A percentile compares a stretch with the other conserved stretches of the same genome.
These are phyloP conservation scores for Colletotrichum limetticola DNA, from an alignment of 2,329 filamentous ascomycete species.

Conservation along the genomic window DNA sequence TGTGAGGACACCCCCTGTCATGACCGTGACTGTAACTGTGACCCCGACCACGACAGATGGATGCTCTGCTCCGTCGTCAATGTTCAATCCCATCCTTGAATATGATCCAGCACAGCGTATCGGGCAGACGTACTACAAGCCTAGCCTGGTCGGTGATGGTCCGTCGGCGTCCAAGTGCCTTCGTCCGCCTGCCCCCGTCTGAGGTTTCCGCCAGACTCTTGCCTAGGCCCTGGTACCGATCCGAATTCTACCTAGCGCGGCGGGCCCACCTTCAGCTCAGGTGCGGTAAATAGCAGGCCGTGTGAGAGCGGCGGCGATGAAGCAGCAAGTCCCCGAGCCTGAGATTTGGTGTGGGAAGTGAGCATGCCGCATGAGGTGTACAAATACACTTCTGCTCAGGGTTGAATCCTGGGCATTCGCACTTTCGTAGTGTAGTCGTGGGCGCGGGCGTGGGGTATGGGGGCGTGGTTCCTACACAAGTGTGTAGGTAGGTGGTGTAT, in stretches of 20 bases:
- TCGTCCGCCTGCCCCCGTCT: not conserved
- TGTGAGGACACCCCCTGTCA: not conserved
- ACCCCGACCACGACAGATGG: not conserved
- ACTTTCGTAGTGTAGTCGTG: not conserved
- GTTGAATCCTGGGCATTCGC: not conserved
- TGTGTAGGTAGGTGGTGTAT: too few species aligned
- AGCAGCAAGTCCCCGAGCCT: not conserved
- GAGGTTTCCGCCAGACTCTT: not conserved
- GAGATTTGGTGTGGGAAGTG: not conserved
- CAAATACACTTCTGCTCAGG: not conserved
- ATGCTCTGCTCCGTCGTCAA: not conserved
- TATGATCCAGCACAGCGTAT: not conserved
- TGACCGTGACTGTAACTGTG: not conserved
- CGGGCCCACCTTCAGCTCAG: not conserved
- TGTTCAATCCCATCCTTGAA: not conserved
- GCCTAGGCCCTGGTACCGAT: not conserved
- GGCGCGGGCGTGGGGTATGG: not conserved
- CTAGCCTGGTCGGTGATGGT: not conserved
- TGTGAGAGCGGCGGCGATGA: not conserved
- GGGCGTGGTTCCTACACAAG: not conserved
- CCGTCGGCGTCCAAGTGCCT: not conserved
- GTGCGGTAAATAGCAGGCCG: not conserved
- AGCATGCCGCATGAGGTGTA: not conserved
- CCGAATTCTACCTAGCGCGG: not conserved
- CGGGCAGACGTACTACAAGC: not conserved